phyloP scores from a whole-genome alignment of 2,329 filamentous ascomycete genomes.

The Beauveria scarabaeidicola region DNA sequence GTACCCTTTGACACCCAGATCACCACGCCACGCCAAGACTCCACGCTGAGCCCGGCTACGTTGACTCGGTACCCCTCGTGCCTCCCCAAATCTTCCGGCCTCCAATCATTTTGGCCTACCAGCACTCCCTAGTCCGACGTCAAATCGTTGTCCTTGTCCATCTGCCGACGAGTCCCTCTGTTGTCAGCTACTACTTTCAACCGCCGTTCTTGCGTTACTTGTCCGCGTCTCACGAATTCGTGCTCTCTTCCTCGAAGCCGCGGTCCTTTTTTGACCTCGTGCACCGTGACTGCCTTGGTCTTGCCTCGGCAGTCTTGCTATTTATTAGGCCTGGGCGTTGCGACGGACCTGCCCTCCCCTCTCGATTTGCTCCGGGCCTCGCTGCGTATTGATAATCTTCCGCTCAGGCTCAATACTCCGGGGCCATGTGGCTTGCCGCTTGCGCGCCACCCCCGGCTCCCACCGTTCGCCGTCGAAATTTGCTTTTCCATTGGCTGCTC shows the following conservation, averaged over 20 bases:
- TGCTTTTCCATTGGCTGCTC: neutral
- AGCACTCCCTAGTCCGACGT: neutral
- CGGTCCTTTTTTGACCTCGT: neutral
- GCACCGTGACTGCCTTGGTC: no score
- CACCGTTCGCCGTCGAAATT: neutral
- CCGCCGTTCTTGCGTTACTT: neutral
- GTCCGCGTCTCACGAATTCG: neutral
- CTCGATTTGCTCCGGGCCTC: neutral
- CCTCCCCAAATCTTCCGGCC: no score
- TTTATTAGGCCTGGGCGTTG: neutral
- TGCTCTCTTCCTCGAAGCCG: neutral
- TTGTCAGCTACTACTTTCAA: neutral
- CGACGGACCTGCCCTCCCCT: neutral
- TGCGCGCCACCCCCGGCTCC: slow-evolving; percentile 1
- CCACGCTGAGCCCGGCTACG: neutral
- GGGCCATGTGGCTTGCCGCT: slow-evolving; percentile 2
- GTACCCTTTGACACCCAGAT: slow-evolving; percentile 1
- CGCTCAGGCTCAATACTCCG: neutral
- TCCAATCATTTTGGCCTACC: neutral
- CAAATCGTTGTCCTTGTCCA: neutral
- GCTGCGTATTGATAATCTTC: neutral
- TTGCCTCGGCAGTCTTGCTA: neutral
- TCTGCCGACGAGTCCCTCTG: neutral
- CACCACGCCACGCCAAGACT: neutral
- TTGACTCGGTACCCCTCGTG: neutral